phyloP scores from a whole-genome alignment of 2,329 filamentous ascomycete genomes.

The Aquanectria penicillioides region DNA sequence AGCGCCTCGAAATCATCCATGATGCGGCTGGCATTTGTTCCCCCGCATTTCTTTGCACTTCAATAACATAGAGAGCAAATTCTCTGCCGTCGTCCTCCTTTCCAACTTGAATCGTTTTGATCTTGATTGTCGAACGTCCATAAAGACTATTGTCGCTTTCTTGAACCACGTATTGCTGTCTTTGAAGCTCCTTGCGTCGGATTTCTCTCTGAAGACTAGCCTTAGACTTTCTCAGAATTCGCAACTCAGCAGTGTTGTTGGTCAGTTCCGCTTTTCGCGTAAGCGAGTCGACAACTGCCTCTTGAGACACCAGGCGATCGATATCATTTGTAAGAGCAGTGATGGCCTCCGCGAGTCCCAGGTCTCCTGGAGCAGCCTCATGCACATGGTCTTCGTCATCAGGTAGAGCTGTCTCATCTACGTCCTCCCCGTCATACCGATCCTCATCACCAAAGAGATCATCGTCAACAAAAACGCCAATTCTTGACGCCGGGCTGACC shows the following conservation, averaged over 20 bases:
- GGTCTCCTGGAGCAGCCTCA: slow-evolving; percentile 92
- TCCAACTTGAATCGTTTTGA: slow-evolving; percentile 92
- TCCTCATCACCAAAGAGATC: slow-evolving; percentile 92
- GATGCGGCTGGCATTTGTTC: slow-evolving; percentile 97
- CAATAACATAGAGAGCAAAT: slow-evolving; percentile 91
- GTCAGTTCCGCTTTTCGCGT: slow-evolving; percentile 95
- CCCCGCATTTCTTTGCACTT: slow-evolving; percentile 88
- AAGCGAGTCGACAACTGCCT: slow-evolving; percentile 89
- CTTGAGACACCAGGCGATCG: slow-evolving; percentile 86
- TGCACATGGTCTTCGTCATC: slow-evolving; percentile 85
- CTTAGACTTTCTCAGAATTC: slow-evolving; percentile 93
- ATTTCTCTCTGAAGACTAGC: slow-evolving; percentile 93
- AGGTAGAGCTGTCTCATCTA: slow-evolving; percentile 63
- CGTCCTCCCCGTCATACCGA: slow-evolving; percentile 82
- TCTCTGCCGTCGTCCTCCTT: slow-evolving; percentile 93
- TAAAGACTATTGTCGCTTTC: slow-evolving; percentile 98
- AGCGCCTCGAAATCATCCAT: slow-evolving; percentile 91
- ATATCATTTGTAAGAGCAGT: slow-evolving; percentile 89
- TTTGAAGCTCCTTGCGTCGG: slow-evolving; percentile 90
- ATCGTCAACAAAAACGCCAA: slow-evolving; percentile 92
- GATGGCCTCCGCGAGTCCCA: slow-evolving; percentile 93
- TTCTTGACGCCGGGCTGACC: slow-evolving; percentile 85
- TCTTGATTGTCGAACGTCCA: slow-evolving; percentile 87
- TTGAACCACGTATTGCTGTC: slow-evolving; percentile 96
- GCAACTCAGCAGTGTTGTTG: slow-evolving; percentile 92